A percentile compares a stretch with the other conserved stretches of the same genome.
These are phyloP conservation scores for Circinella umbellata DNA, from an alignment of 371 early-diverging fungal genomes.

Conservation along the genomic window DNA sequence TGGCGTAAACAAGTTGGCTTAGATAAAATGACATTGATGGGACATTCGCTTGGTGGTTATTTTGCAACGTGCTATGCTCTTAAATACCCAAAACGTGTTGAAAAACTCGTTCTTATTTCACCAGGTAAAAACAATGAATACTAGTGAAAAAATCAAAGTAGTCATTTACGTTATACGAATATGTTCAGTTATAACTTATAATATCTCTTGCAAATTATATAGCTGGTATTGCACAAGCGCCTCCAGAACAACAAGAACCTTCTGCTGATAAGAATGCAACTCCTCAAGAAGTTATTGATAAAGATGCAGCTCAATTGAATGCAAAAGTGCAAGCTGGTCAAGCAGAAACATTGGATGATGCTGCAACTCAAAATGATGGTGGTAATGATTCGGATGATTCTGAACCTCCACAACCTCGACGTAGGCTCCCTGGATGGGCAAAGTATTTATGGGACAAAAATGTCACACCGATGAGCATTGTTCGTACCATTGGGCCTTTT, in stretches of 20 bases:
- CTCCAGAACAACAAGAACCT: constrained; percentile 30
- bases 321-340: constrained; percentile 34
- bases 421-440: constrained; percentile 52
- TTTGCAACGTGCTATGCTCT: constrained; percentile 86
- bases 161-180: too few relatives aligned
- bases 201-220: not conserved
- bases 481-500: constrained; percentile 79
- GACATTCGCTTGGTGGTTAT: constrained; percentile 91
- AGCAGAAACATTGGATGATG: constrained; percentile 27
- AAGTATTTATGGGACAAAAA: constrained; percentile 76
- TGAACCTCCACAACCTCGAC: constrained; percentile 18
- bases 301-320: constrained; percentile 38
- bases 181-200: too few relatives aligned
- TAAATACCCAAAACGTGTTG: constrained; percentile 87
- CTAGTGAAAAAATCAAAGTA: too few relatives aligned
- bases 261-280: constrained; percentile 23
- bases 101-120: constrained; percentile 86
- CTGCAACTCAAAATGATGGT: constrained; percentile 11
- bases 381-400: constrained; percentile 10
- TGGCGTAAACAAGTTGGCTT: constrained; percentile 84
- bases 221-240: constrained; percentile 65
- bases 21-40: constrained; percentile 83
- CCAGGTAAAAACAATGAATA: constrained; percentile 58
- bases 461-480: constrained; percentile 83
- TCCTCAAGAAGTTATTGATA: constrained; percentile 36